Percentiles rank a stretch among this genome's conserved stretches.
These are phyloP conservation scores for Ceratocystis cubensis DNA, from an alignment of 2,329 filamentous ascomycete species.

Conservation along the genomic window DNA sequence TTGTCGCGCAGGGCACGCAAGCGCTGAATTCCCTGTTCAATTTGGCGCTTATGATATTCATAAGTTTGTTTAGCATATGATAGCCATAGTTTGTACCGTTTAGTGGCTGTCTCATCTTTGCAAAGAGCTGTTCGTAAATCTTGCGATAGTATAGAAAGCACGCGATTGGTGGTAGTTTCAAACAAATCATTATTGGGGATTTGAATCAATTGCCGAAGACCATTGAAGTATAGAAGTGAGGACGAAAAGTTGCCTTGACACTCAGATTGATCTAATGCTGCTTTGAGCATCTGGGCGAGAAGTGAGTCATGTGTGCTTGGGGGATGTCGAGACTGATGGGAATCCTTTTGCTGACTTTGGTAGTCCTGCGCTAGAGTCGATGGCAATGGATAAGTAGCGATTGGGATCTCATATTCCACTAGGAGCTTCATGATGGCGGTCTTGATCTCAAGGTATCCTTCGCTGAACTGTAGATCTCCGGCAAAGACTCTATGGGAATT, in stretches of 20 bases:
- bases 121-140: slow-evolving; percentile 58
- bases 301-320: slow-evolving; percentile 32
- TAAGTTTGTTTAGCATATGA: slow-evolving; percentile 74
- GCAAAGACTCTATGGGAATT: not conserved
- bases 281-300: slow-evolving; percentile 60
- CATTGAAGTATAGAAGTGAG: slow-evolving; percentile 75
- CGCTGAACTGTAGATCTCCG: slow-evolving; percentile 52
- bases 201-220: slow-evolving; percentile 58
- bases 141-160: slow-evolving; percentile 61
- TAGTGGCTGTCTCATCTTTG: slow-evolving; percentile 57
- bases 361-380: not conserved
- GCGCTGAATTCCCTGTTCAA: slow-evolving; percentile 61
- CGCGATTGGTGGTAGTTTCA: slow-evolving; percentile 55
- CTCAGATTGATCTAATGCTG: slow-evolving; percentile 63
- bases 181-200: slow-evolving; percentile 49
- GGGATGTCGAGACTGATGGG: not conserved
- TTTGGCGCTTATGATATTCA: slow-evolving; percentile 59
- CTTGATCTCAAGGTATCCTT: slow-evolving; percentile 69
- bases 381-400: not conserved
- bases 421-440: slow-evolving; percentile 70
- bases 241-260: slow-evolving; percentile 71
- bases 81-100: slow-evolving; percentile 70
- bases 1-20: slow-evolving; percentile 74
- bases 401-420: slow-evolving; percentile 66
- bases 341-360: no score